These are phyloP conservation scores for Salix purpurea DNA, from an alignment of 345 rosid genomes.

Conservation along the genomic window DNA sequence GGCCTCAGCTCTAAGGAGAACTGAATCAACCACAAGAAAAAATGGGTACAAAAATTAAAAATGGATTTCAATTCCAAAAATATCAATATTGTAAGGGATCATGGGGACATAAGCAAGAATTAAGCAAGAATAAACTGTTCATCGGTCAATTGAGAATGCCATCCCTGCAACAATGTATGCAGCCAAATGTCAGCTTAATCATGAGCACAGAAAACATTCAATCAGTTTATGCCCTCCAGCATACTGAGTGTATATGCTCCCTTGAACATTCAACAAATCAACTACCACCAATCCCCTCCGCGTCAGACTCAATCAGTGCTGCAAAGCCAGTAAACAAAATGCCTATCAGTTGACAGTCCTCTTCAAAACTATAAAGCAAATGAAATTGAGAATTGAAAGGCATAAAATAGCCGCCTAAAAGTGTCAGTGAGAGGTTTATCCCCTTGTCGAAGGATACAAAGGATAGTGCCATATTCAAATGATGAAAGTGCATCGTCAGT, in stretches of 20 bases:
- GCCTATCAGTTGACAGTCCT: slow-evolving; percentile 14
- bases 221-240: slow-evolving; percentile 21
- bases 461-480: slow-evolving; percentile 94
- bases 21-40: too few relatives aligned
- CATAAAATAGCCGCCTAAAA: slow-evolving; percentile 14
- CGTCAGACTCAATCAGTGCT: slow-evolving; percentile 98
- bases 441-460: slow-evolving; percentile 48
- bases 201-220: slow-evolving; percentile 7
- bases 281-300: slow-evolving; percentile 99
- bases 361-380: slow-evolving; percentile 2
- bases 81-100: too few relatives aligned
- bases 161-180: slow-evolving; percentile 56
- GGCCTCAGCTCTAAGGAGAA: too few relatives aligned
- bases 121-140: slow-evolving; percentile 65
- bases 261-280: slow-evolving; percentile 96
- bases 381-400: slow-evolving; percentile 7
- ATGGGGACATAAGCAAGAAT: too few relatives aligned
- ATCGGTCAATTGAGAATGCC: slow-evolving; percentile 81
- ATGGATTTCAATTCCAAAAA: too few relatives aligned
- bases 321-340: slow-evolving; percentile 31
- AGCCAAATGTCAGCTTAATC: slow-evolving; percentile 32
- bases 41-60: too few relatives aligned
- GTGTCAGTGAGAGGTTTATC: slow-evolving; percentile 2
- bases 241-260: slow-evolving; percentile 88
- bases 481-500: slow-evolving; percentile 99